Base-by-base conservation (phyloP, 768 basidiomycete genomes). In the Xerocomus brunneocitrinus region DNA sequence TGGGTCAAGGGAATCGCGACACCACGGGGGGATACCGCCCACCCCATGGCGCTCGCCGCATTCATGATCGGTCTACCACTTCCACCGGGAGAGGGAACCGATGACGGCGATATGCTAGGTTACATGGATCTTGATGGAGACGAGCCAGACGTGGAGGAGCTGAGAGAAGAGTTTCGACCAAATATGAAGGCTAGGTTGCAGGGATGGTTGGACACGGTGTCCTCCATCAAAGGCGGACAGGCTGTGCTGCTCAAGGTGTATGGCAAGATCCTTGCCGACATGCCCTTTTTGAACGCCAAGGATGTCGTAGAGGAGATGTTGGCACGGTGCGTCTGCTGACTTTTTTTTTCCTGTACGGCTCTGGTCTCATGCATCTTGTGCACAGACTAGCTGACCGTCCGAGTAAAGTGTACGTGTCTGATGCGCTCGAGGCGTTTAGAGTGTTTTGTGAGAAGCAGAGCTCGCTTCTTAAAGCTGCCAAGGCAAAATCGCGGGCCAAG, bases 21-120 rank as follows among this genome's bases (percentile, higher is more conserved):
- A 0, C 74, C 76, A 0, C 67, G 67, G 1, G 51, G 63, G 8
- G 62, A 66, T 3, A 62, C 69, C 2, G 47, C 78, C 31, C 72
- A 79, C 54, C 81, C 82, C 2, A 75, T 84, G 74, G 76, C 82
- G 3, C 76, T 86, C 49, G 83, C 85, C 0, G 83, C 83, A 14
- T 78, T 85, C 76, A 78, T 87, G 75, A 80, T 84, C 64, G 80
- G 80, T 1, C 51, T 81, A 22, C 76, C 78, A 2, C 49, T 76
- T 9, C 67, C 73, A 3, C 72, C 70, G 0, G 71, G 72, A 30
- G 73, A 69, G 42, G 73, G 62, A 54, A 66, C 41, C 3, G 77
- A 79, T 10, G 77, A 71, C 1, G 60, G 69, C 8, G 84, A 85
- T 52, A 64, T 79, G 35, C 54, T 81, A 7, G 75, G 74, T 9